Evolutionary conservation across 495 filamentous ascomycete species (phyloP), one percentile per base, ranked within the genome.

Genomic region (Aspergillus diversus): DNA sequence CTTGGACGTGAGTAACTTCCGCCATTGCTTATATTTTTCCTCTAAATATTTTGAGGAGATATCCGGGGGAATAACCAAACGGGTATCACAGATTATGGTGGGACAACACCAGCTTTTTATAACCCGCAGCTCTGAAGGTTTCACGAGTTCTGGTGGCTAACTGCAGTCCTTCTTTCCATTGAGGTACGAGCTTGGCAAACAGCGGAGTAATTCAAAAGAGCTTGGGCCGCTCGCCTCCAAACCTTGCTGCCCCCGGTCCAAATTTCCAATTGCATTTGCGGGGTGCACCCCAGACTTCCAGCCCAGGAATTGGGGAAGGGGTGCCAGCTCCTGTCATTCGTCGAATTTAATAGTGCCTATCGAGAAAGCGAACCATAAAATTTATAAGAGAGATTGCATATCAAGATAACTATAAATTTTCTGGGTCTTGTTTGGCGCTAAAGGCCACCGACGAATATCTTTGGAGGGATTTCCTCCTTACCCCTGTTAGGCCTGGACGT

Each of bases 211-310:
- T 33, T 51, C 11, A 11, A 51, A 31, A 37, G 5, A 59, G 57
- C 57, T 51, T 31, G 32, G 57, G 16, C 42, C 27, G 11, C 11
- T 37, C 42, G 3, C n/a, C 32, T 27, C 32, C 27, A 43, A 43
- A 43, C 39, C 39, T 43, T 43, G 39, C 39, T 4, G 39, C 4
- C 39, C 39, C 39, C 39, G 39, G 39, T 43, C 8, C 39, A 43
- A 43, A 43, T 43, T 43, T 11, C 39, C 39, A 43, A 43, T 43
- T 43, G 56, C 27, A 49, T 31, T 58, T 48, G 42, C 42, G 56
- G 56, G 57, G 57, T 21, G 31, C 15, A 31, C 57, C 48, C 57
- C 57, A 13, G 48, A 60, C 48, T 60, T 21, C 33, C 57, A n/a
- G 13, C 7, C 49, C 48, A 60, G 46, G 31, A n/a, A 52, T 34